A percentile compares a stretch with the other conserved stretches of the same genome.
These are phyloP conservation scores for Petrea volubilis DNA, from an alignment of 257 asterid genomes.

Conservation along the genomic window DNA sequence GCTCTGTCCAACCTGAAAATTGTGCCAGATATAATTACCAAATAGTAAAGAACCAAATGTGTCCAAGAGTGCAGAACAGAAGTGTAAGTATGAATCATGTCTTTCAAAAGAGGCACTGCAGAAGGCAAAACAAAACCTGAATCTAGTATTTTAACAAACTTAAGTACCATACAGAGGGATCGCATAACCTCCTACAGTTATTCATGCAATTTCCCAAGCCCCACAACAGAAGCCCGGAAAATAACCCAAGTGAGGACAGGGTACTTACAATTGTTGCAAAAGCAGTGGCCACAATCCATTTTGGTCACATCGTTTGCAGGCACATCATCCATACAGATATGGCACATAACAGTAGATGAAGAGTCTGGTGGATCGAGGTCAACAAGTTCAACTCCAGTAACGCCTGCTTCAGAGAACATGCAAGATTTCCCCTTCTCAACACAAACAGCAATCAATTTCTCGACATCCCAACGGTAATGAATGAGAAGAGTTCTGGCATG, in stretches of 20 bases:
- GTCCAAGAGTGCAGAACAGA: slow-evolving; percentile 1
- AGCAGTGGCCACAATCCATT: slow-evolving; percentile 96
- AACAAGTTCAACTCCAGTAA: slow-evolving; percentile 43
- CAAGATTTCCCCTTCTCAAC: slow-evolving; percentile 79
- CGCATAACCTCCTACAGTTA: slow-evolving; percentile 8
- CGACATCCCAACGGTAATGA: slow-evolving; percentile 89
- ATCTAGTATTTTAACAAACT: neutral
- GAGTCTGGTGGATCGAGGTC: slow-evolving; percentile 41
- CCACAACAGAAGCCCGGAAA: neutral
- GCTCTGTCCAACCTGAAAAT: slow-evolving; percentile 95
- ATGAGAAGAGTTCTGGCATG: slow-evolving; percentile 94
- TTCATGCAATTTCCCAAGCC: neutral
- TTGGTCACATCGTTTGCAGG: slow-evolving; percentile 53
- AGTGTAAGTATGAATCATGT: neutral
- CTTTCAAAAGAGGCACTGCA: neutral
- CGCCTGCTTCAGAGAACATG: slow-evolving; percentile 88
- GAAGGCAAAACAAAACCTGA: slow-evolving; percentile 1
- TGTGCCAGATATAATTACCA: slow-evolving; percentile 7
- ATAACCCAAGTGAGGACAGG: slow-evolving; percentile 17
- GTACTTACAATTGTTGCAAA: slow-evolving; percentile 86
- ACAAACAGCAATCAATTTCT: slow-evolving; percentile 64
- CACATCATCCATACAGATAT: slow-evolving; percentile 79
- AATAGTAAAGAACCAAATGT: neutral
- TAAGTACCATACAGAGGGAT: neutral
- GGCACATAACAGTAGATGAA: slow-evolving; percentile 51